A percentile compares a stretch with the other conserved stretches of the same genome.
Conservation (phyloP, 106 monocot genomes). For the Amphibolis antarctica region DNA sequence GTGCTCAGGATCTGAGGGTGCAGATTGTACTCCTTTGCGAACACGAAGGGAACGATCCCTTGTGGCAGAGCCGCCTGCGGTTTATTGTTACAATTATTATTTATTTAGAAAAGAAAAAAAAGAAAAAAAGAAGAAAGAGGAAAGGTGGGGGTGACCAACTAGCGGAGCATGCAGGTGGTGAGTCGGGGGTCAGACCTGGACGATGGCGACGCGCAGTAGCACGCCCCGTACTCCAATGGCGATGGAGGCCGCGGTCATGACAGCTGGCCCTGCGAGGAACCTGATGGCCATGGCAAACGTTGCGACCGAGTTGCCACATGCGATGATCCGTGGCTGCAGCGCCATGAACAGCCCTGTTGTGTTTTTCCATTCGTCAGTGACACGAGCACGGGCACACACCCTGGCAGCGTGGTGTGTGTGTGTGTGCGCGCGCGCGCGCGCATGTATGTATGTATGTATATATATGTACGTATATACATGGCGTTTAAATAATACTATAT, state of each 20-base stretch:
- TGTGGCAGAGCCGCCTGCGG: conserved; percentile 10
- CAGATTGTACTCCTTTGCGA: conserved; percentile 6
- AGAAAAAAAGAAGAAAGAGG: background rate
- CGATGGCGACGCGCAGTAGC: conserved; percentile 46
- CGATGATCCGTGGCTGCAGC: conserved; percentile 57
- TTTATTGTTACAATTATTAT: no score
- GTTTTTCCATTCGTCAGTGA: no score
- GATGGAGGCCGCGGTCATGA: conserved; percentile 48
- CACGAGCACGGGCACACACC: no score
- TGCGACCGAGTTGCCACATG: conserved; percentile 52
- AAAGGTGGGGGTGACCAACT: no score
- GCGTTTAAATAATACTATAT: no score
- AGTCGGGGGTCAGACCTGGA: conserved; percentile 29
- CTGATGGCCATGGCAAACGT: conserved; percentile 44
- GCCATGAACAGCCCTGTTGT: conserved; percentile 60
- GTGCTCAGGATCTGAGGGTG: conserved; percentile 7
- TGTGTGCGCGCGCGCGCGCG: no score
- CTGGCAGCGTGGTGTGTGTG: no score
- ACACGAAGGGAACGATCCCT: conserved; percentile 8
- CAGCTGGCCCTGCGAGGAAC: conserved; percentile 49
- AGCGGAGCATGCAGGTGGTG: no score
- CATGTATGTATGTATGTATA: no score
- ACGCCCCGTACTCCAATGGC: conserved; percentile 46
- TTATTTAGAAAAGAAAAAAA: no score
- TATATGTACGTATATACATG: no score